Base-by-base conservation (phyloP, 495 filamentous ascomycete species). In the Cenococcum geophilum region DNA sequence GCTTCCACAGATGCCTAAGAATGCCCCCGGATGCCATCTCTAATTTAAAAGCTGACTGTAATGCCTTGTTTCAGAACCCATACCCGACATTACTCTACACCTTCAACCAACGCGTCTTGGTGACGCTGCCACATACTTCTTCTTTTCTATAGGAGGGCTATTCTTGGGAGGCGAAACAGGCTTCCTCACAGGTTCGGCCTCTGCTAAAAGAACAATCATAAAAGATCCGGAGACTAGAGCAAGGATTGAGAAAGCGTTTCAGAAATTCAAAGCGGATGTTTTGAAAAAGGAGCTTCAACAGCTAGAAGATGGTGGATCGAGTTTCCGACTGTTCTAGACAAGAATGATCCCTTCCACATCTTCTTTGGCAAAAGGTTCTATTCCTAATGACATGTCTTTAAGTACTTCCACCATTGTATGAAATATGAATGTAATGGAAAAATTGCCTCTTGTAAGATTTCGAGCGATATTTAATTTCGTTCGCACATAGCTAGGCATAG, bases 81-180 rank as follows among this genome's bases (percentile, higher is more conserved):
- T 88, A 37, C 85, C 86, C 0, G 82, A 88, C 64, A 71, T 86
- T 22, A 81, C 82, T 4, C 76, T 76, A 0, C 61, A 83, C 21
- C 61, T 87, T 35, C 76, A 80, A 40, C 85, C 85, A 0, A 81
- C 80, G 3, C 71, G 74, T 0, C 68, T 82, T 40, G 84, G 84
- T 18, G 85, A 88, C 59, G 63, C 83, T 34, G 82, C 82, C 12
- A 82, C 86, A 0, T 86, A 86, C 63, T 75, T 79, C 68, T 82
- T 87, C 68, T 85, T 86, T 34, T 77, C 78, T 14, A 60, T 77
- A 1, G 85, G 83, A 42, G 85, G 85, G 0, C 60, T 85, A 8
- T 82, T 89, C 51, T 54, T 88, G 11, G 85, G 86, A 32, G 85
- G 86, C 22, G 85, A 88, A 70, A 68, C 68, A 67, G 86, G 86